Percentiles rank a stretch among this genome's conserved stretches.
phyloP scores from a whole-genome alignment of 2,329 filamentous ascomycete species.

The Alternaria arborescens region DNA sequence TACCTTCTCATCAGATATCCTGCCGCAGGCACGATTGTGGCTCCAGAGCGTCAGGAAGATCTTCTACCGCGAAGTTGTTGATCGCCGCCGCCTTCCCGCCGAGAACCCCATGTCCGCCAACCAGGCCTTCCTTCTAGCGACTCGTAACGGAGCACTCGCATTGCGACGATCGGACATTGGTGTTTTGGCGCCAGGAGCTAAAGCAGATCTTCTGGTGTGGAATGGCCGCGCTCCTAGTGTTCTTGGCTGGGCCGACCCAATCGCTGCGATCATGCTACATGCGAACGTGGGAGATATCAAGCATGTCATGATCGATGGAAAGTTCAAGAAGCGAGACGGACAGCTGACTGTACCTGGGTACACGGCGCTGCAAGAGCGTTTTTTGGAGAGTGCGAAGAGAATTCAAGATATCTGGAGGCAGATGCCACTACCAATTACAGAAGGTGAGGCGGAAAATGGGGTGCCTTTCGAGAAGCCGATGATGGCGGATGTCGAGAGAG shows the following conservation, averaged over 20 bases:
- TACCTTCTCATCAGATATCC: constrained; percentile 59
- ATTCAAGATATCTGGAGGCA: constrained; percentile 30
- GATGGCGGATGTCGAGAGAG: constrained; percentile 11
- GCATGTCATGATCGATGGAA: constrained; percentile 61
- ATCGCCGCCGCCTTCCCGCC: constrained; percentile 54
- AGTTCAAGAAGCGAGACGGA: constrained; percentile 59
- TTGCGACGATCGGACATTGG: constrained; percentile 63
- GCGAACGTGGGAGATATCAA: constrained; percentile 62
- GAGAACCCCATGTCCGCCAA: constrained; percentile 62
- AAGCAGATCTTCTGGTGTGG: constrained; percentile 65
- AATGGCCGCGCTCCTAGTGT: constrained; percentile 60
- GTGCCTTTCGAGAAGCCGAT: neutral
- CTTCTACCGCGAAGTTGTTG: constrained; percentile 53
- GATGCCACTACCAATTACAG: constrained; percentile 12
- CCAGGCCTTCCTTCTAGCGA: constrained; percentile 66
- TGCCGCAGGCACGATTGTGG: constrained; percentile 63
- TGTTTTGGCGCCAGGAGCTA: constrained; percentile 59
- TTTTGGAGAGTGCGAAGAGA: constrained; percentile 28
- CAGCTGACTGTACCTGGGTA: constrained; percentile 40
- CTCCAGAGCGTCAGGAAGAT: constrained; percentile 57
- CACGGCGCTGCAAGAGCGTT: constrained; percentile 24
- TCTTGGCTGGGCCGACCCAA: constrained; percentile 64
- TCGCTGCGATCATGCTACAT: constrained; percentile 66
- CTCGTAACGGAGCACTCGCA: constrained; percentile 61
- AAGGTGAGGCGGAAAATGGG: neutral